phyloP scores from a whole-genome alignment of 2,329 filamentous ascomycete species.

The Shiraia sp. region DNA sequence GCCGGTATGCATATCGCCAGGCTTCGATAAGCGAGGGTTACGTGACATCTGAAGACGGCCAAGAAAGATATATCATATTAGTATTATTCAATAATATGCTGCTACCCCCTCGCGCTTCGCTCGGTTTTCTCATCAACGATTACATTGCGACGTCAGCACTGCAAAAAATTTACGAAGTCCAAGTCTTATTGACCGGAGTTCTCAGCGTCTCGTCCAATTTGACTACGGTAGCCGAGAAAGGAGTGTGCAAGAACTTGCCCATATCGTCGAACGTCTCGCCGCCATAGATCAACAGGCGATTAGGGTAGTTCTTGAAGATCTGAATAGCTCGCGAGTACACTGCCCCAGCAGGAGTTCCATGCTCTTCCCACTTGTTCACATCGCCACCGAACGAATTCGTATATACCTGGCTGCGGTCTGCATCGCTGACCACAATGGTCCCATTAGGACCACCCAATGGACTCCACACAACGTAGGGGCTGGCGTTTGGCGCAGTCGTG shows the following conservation, averaged over 20 bases:
- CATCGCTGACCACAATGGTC: constrained; percentile 23
- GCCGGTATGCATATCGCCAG: too few species aligned
- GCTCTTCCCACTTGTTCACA: constrained; percentile 22
- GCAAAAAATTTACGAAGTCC: too few species aligned
- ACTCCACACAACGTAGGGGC: constrained; percentile 26
- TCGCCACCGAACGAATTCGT: constrained; percentile 20
- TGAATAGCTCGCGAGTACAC: constrained; percentile 23
- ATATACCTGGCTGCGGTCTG: constrained; percentile 19
- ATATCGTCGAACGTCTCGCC: constrained; percentile 20
- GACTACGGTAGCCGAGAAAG: constrained; percentile 20
- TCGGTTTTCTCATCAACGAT: too few species aligned
- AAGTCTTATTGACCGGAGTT: constrained; percentile 3
- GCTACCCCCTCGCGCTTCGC: too few species aligned
- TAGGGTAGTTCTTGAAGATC: constrained; percentile 17
- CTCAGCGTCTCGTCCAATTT: constrained; percentile 8
- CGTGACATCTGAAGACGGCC: too few species aligned
- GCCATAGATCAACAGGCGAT: constrained; percentile 20
- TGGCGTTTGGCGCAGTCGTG: constrained; percentile 19
- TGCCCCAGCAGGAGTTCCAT: constrained; percentile 19
- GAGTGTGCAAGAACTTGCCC: constrained; percentile 8
- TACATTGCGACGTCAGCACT: too few species aligned
- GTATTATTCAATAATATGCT: too few species aligned
- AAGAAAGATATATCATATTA: too few species aligned
- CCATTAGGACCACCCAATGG: constrained; percentile 25
- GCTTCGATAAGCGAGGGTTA: too few species aligned